A percentile compares a stretch with the other conserved stretches of the same genome.
Evolutionary conservation across 2,329 filamentous ascomycete species (phyloP).

Genomic region (Escovopsis weberi): DNA sequence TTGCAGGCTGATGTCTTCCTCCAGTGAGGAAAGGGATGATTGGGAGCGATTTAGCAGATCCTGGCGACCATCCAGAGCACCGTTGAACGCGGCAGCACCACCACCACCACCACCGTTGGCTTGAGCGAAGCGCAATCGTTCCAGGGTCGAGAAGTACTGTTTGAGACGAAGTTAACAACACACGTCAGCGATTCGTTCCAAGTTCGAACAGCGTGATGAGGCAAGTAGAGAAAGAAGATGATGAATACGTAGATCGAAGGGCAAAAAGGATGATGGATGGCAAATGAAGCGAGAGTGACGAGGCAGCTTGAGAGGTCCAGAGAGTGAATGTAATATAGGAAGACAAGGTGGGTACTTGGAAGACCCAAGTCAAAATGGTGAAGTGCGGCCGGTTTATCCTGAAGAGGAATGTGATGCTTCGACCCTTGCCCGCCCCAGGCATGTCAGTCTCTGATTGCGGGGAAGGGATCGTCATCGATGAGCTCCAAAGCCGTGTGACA

Average conservation of each 20-base stretch:
- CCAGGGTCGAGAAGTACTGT: slow-evolving; percentile 60
- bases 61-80: slow-evolving; percentile 12
- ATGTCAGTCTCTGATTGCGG: too few relatives aligned
- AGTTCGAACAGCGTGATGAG: too few relatives aligned
- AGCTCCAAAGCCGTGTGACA: not conserved
- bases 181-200: not conserved
- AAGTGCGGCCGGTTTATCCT: slow-evolving; percentile 3
- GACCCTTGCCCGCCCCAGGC: slow-evolving; percentile 9
- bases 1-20: slow-evolving; percentile 3
- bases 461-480: slow-evolving; percentile 4
- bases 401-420: slow-evolving; percentile 24
- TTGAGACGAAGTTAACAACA: slow-evolving; percentile 1
- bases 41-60: slow-evolving; percentile 12
- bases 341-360: not conserved
- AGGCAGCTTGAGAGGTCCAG: too few relatives aligned
- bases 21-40: slow-evolving; percentile 6
- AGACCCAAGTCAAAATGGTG: not conserved
- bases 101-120: slow-evolving; percentile 13
- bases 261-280: too few relatives aligned
- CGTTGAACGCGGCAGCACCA: slow-evolving; percentile 17
- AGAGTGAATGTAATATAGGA: too few relatives aligned
- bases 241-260: too few relatives aligned
- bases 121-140: slow-evolving; percentile 53
- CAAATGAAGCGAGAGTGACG: too few relatives aligned
- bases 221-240: not conserved